These are phyloP conservation scores for Trichocomaceae sp. DNA, from an alignment of 2,329 filamentous ascomycete genomes.

Conservation along the genomic window DNA sequence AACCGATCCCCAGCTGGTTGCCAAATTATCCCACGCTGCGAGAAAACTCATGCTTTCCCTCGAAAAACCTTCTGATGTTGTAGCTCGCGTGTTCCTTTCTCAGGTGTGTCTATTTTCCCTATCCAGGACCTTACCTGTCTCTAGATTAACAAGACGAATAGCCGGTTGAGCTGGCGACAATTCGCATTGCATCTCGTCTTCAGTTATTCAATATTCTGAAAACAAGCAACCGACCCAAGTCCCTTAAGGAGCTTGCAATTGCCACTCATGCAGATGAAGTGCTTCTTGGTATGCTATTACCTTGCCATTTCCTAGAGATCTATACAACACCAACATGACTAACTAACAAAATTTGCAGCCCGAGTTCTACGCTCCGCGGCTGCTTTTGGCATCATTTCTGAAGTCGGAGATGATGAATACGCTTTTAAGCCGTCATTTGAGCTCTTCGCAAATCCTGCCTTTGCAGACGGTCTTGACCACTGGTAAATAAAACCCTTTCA, in stretches of 20 bases:
- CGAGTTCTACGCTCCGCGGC: slow-evolving; percentile 20
- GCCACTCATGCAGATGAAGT: not conserved
- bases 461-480: slow-evolving; percentile 16
- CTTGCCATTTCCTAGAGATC: not conserved
- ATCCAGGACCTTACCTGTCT: too few relatives aligned
- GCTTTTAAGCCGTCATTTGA: slow-evolving; percentile 17
- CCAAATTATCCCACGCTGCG: not conserved
- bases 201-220: not conserved
- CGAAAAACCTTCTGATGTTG: not conserved
- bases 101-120: not conserved
- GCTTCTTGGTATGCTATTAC: not conserved
- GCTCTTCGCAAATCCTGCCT: slow-evolving; percentile 11
- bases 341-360: not conserved
- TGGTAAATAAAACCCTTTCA: slow-evolving; percentile 5
- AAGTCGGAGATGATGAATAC: slow-evolving; percentile 14
- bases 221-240: not conserved
- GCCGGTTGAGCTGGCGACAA: not conserved
- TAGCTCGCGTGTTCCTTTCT: slow-evolving; percentile 2
- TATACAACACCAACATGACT: not conserved
- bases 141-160: not conserved
- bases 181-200: not conserved
- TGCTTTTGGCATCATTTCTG: slow-evolving; percentile 13
- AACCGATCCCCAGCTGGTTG: not conserved
- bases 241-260: not conserved
- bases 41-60: not conserved